Base-by-base conservation (phyloP, 805 yeast genomes). In the Starmerella vaccinii region DNA sequence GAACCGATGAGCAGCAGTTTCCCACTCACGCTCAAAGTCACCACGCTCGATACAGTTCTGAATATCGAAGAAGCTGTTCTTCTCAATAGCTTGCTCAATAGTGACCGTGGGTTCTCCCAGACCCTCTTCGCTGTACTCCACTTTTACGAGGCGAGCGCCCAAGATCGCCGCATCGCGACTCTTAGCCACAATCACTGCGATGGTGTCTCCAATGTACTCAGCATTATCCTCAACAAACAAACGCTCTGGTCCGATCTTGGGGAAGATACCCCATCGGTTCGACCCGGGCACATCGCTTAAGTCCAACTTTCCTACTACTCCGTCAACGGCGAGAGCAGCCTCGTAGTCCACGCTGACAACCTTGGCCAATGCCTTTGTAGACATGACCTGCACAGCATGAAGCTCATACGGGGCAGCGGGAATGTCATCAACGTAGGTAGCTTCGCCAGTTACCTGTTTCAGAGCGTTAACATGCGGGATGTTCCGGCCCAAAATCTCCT, bases 401-500 rank as follows among this genome's bases (percentile, higher is more conserved):
- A 71, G 55, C 56, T 73, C 76, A n/a, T 63, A 57, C 54, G 66
- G 68, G 12, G 60, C 63, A 5, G 72, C 70, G 3, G 76, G 73
- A 19, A 72, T 60, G 52, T 73, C 77, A 52, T 72, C 76, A 2
- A 72, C 65, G 49, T 73, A 73, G 21, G 61, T 59, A 0, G 76
- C 76, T 51, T 72, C 76, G 15, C 77, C 77, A n/a, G 71, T 63
- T 6, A 70, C 74, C 55, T 73, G 77, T 51, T 70, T 70, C 57
- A 70, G 52, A 1, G 75, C 74, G 44, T 73, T 70, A n/a, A 72
- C 61, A 53, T 73, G 77, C 38, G 71, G 69, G 24, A 67, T 54
- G n/a, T 64, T 64, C 46, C 70, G 68, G 26, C 76, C 76, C 18
- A 72, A 63, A 30, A 72, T 59, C 15, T 49, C 49, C 45, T 66